A percentile compares a stretch with the other conserved stretches of the same genome.
Conservation (phyloP, 805 yeast species). For the Saccharomyces mikatae region DNA sequence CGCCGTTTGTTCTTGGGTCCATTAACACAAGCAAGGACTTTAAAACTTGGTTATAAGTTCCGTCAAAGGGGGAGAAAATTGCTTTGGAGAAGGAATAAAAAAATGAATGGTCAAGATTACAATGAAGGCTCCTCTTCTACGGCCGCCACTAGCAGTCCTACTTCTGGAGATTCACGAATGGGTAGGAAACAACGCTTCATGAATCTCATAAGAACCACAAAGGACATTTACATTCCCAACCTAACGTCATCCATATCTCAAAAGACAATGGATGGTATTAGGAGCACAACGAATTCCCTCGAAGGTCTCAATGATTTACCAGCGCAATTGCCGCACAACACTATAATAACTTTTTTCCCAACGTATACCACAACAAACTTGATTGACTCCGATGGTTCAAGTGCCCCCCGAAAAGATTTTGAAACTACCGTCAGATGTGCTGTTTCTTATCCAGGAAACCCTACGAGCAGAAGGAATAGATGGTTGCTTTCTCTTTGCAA, state of each 20-base stretch:
- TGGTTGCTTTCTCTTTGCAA: constrained; percentile 60
- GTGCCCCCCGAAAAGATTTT: constrained; percentile 23
- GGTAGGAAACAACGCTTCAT: constrained; percentile 39
- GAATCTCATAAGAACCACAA: constrained; percentile 47
- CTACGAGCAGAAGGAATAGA: constrained; percentile 60
- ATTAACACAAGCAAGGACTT: neutral
- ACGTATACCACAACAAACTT: constrained; percentile 38
- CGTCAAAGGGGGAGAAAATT: neutral
- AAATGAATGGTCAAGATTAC: neutral
- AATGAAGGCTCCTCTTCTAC: constrained; percentile 7
- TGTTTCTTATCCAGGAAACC: constrained; percentile 54
- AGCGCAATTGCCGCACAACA: constrained; percentile 42
- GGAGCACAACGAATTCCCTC: constrained; percentile 10
- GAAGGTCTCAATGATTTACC: constrained; percentile 1
- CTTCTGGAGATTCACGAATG: constrained; percentile 21
- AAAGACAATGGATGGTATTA: constrained; percentile 39
- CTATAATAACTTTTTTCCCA: constrained; percentile 53
- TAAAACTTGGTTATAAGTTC: neutral
- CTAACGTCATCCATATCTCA: constrained; percentile 41
- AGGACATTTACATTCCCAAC: constrained; percentile 50
- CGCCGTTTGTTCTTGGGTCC: neutral
- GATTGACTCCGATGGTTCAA: constrained; percentile 3
- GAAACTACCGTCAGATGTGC: constrained; percentile 66
- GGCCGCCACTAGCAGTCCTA: constrained; percentile 18
- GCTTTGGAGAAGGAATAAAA: neutral